Evolutionary conservation across 257 asterid species (phyloP).

Genomic region (Solanum chaucha): DNA sequence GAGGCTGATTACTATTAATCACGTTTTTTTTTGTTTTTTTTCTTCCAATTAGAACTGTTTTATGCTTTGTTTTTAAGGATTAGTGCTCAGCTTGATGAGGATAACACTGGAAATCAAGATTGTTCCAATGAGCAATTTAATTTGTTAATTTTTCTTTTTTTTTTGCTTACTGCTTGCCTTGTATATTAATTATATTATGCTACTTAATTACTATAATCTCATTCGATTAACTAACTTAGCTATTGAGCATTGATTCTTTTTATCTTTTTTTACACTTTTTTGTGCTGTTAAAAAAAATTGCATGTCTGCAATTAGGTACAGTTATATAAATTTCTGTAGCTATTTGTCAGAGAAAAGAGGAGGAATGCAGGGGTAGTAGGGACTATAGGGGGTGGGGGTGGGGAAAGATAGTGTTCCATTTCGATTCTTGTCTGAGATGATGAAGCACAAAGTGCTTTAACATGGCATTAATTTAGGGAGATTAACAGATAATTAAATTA

Average conservation of each 20-base stretch:
- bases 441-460: not conserved
- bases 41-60: not conserved
- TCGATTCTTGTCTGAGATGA: not conserved
- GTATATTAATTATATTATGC: not conserved
- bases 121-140: not conserved
- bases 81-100: not conserved
- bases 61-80: not conserved
- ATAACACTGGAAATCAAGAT: not conserved
- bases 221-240: not conserved
- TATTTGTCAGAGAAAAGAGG: not conserved
- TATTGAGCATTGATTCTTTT: not conserved
- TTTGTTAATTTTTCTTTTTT: not conserved
- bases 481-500: not conserved
- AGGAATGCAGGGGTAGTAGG: not conserved
- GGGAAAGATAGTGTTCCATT: not conserved
- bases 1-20: conserved; percentile 12
- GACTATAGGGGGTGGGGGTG: not conserved
- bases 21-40: conserved; percentile 10
- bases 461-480: not conserved
- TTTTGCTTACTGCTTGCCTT: not conserved
- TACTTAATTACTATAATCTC: not conserved
- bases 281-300: not conserved
- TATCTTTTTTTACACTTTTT: not conserved
- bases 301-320: not conserved
- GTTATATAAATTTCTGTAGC: not conserved